These are phyloP conservation scores for Blastocrithidia nonstop DNA, from an alignment of 208 protist species.

Conservation along the genomic window DNA sequence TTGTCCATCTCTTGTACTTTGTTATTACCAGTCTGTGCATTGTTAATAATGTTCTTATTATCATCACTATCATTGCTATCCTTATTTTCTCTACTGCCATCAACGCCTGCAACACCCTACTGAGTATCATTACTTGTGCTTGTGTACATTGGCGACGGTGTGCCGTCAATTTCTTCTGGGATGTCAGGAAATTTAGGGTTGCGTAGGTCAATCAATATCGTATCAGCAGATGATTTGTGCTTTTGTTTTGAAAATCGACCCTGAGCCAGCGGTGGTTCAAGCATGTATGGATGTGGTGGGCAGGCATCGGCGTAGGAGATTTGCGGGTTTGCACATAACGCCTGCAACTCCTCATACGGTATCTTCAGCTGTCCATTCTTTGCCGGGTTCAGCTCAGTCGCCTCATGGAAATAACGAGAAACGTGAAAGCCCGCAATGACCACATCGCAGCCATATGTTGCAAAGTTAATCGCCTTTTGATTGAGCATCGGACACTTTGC, in stretches of 20 bases:
- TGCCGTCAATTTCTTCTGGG: slow-evolving; percentile 60
- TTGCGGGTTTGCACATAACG: slow-evolving; percentile 33
- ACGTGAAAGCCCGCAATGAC: slow-evolving; percentile 72
- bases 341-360: slow-evolving; percentile 35
- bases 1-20: too few relatives aligned
- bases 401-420: slow-evolving; percentile 82
- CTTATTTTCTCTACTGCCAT: too few relatives aligned
- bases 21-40: not conserved
- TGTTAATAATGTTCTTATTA: not conserved
- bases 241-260: slow-evolving; percentile 71
- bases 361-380: slow-evolving; percentile 56
- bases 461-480: slow-evolving; percentile 83
- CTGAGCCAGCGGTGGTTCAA: slow-evolving; percentile 52
- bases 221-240: slow-evolving; percentile 23
- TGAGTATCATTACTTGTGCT: slow-evolving; percentile 1
- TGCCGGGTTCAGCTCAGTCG: slow-evolving; percentile 76
- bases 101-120: not conserved
- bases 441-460: slow-evolving; percentile 58
- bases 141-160: too few relatives aligned
- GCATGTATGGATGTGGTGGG: slow-evolving; percentile 79
- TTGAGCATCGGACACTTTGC: slow-evolving; percentile 72
- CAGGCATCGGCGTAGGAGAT: slow-evolving; percentile 64
- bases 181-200: slow-evolving; percentile 82
- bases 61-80: not conserved
- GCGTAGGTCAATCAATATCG: slow-evolving; percentile 45